Percentiles rank a stretch among this genome's conserved stretches.
These are phyloP conservation scores for Paramyrothecium roridum DNA, from an alignment of 2,329 filamentous ascomycete species.

Conservation along the genomic window DNA sequence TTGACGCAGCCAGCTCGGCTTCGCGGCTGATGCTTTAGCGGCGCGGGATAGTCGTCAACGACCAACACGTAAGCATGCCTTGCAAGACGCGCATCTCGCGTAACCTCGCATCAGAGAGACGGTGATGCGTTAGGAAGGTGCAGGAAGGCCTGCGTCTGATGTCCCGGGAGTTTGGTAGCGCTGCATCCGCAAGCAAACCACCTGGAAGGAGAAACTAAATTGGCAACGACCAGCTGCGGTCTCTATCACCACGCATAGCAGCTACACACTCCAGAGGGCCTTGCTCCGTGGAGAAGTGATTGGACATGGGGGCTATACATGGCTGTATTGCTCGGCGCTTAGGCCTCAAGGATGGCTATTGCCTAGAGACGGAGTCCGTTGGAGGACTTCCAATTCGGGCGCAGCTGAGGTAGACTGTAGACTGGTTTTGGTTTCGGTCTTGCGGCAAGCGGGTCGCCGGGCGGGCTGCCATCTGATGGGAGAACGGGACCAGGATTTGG, in stretches of 20 bases:
- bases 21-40: no score
- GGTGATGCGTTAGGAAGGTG: not conserved
- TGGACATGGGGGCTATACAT: not conserved
- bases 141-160: not conserved
- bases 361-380: not conserved
- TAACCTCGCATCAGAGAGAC: not conserved
- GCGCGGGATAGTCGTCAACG: no score
- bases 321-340: not conserved
- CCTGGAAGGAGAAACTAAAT: not conserved
- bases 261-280: not conserved
- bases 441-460: not conserved
- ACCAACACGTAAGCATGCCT: no score
- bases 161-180: slow-evolving; percentile 26
- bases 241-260: not conserved
- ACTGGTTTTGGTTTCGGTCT: no score
- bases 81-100: no score
- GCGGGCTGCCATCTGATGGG: not conserved
- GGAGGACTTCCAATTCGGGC: no score
- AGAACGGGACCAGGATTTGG: no score
- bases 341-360: not conserved
- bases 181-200: slow-evolving; percentile 20
- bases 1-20: no score
- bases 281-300: not conserved
- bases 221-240: not conserved
- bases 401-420: no score